Percentiles rank a stretch among this genome's conserved stretches.
Evolutionary conservation across 1,139 yeast genomes (phyloP).

Genomic region (Martiniozyma asiatica): DNA sequence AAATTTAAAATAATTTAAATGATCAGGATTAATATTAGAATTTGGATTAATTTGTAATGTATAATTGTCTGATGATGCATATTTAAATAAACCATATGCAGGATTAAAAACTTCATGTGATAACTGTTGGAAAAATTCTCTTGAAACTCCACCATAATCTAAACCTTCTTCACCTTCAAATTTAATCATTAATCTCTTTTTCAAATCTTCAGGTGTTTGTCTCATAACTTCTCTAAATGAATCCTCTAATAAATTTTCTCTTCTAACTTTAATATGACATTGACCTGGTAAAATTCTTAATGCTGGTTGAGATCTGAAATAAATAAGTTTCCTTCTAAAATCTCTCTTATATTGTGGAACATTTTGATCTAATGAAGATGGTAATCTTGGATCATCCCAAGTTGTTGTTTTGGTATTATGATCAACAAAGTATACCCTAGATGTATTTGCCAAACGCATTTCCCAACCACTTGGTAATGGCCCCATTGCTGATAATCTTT

Average conservation of each 20-base stretch:
- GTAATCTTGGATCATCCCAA: constrained; percentile 99
- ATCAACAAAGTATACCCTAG: constrained; percentile 95
- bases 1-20: constrained; percentile 91
- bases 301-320: constrained; percentile 97
- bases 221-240: constrained; percentile 98
- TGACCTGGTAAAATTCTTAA: constrained; percentile 95
- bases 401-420: constrained; percentile 98
- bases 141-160: constrained; percentile 97
- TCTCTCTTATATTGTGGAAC: constrained; percentile 99
- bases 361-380: constrained; percentile 92
- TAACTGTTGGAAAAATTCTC: constrained; percentile 90
- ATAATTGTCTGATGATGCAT: constrained; percentile 95
- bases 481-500: constrained; percentile 96
- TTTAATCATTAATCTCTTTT: constrained; percentile 94
- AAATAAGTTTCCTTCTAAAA: constrained; percentile 91
- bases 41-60: constrained; percentile 96
- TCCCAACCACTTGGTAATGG: constrained; percentile 99
- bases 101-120: constrained; percentile 99
- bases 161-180: constrained; percentile 99
- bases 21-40: constrained; percentile 97
- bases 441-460: constrained; percentile 97
- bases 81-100: constrained; percentile 90
- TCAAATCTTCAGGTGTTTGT: constrained; percentile 94
- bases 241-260: constrained; percentile 94
- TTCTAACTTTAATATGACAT: constrained; percentile 94